A percentile compares a stretch with the other conserved stretches of the same genome.
These are phyloP conservation scores for Chrysophaeum taylorii DNA, from an alignment of 352 stramenopile genomes.

Conservation along the genomic window DNA sequence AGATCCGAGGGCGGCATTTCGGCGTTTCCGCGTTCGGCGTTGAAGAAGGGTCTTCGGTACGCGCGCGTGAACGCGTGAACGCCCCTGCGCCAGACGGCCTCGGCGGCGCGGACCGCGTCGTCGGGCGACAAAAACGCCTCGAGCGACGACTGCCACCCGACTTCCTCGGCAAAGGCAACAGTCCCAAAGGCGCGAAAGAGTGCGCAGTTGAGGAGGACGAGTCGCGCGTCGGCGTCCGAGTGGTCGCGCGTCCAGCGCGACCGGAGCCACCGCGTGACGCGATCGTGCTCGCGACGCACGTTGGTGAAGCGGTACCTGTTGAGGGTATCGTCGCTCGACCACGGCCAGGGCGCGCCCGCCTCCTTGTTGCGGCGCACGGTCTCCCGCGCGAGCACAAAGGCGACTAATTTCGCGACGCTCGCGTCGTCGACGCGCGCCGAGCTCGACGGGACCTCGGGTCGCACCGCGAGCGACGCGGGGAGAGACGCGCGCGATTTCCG, in stretches of 20 bases:
- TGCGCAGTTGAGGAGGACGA: conserved; percentile 3
- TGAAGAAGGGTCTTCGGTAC: not conserved
- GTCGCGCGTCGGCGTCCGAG: not conserved
- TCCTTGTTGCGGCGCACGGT: not conserved
- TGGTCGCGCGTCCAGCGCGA: not conserved
- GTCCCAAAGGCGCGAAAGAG: conserved; percentile 2
- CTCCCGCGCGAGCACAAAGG: not conserved
- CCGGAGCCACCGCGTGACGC: conserved; percentile 4
- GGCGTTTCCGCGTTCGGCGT: not conserved
- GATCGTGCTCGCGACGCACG: conserved; percentile 2
- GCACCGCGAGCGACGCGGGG: no score
- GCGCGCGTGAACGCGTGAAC: conserved; percentile 6
- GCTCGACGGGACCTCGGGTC: no score
- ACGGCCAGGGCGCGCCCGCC: not conserved
- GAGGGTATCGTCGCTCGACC: not conserved
- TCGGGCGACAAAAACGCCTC: not conserved
- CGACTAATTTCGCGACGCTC: not conserved
- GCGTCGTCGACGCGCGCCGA: no score
- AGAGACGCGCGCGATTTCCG: no score
- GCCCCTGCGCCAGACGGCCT: not conserved
- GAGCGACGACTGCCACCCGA: not conserved
- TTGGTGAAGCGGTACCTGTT: not conserved
- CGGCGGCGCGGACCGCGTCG: not conserved
- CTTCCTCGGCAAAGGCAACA: not conserved
- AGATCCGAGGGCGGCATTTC: not conserved